A percentile compares a stretch with the other conserved stretches of the same genome.
phyloP scores from a whole-genome alignment of 805 yeast species.

The Metschnikowia chrysomelidarum region DNA sequence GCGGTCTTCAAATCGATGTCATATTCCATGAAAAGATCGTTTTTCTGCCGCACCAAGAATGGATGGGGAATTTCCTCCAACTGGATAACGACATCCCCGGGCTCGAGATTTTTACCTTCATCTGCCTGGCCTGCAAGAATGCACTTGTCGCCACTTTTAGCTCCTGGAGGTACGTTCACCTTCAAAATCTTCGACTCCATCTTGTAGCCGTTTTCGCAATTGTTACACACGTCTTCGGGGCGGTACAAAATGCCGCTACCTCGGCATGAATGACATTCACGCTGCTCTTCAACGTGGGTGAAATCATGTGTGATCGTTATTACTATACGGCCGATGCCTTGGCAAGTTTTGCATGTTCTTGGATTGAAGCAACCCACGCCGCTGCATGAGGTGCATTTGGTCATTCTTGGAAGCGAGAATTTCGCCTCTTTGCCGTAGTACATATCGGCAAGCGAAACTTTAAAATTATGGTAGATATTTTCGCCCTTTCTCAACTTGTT shows the following conservation, averaged over 20 bases:
- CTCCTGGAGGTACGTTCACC: conserved; percentile 56
- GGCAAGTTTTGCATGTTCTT: conserved; percentile 34
- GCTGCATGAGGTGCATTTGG: conserved; percentile 48
- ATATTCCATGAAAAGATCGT: conserved; percentile 44
- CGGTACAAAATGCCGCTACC: conserved; percentile 32
- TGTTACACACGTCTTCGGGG: conserved; percentile 23
- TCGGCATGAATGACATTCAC: conserved; percentile 32
- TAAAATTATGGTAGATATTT: conserved; percentile 55
- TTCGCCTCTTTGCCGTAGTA: conserved; percentile 57
- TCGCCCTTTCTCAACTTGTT: conserved; percentile 11
- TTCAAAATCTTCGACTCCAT: conserved; percentile 50
- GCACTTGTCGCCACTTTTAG: conserved; percentile 49
- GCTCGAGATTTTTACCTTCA: conserved; percentile 54
- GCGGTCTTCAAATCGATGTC: conserved; percentile 54
- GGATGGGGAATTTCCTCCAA: conserved; percentile 42
- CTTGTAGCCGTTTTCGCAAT: conserved; percentile 39
- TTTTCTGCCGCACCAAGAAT: conserved; percentile 40
- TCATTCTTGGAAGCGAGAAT: conserved; percentile 50
- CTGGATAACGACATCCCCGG: conserved; percentile 67
- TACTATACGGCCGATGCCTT: conserved; percentile 47
- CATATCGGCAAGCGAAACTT: conserved; percentile 53
- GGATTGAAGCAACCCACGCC: conserved; percentile 51
- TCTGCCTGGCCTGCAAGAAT: conserved; percentile 62
- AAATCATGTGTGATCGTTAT: conserved; percentile 42
- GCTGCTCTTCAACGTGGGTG: conserved; percentile 40